A percentile compares a stretch with the other conserved stretches of the same genome.
Conservation (phyloP, 2,329 filamentous ascomycete genomes). For the Calonectria henricotiae region DNA sequence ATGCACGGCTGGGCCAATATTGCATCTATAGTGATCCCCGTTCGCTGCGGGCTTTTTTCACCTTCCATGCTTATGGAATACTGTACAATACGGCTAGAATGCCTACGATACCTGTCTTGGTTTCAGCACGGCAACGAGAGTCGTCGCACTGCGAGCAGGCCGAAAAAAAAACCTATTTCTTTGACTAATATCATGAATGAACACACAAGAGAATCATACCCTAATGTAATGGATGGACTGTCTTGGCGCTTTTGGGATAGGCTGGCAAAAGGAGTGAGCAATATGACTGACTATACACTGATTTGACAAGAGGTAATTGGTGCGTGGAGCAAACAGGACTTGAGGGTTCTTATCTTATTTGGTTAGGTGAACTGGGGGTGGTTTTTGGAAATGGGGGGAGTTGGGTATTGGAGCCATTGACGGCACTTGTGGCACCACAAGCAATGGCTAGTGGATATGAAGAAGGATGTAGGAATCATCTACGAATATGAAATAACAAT, state of each 20-base stretch:
- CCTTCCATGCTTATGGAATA: constrained; percentile 31
- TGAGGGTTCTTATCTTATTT: constrained; percentile 12
- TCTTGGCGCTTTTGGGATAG: constrained; percentile 49
- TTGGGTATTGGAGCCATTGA: constrained; percentile 1
- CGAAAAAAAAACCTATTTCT: constrained; percentile 30
- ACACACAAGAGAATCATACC: constrained; percentile 48
- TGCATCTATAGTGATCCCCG: constrained; percentile 44
- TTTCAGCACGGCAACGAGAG: constrained; percentile 30
- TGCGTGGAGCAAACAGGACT: constrained; percentile 8
- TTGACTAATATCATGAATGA: constrained; percentile 48
- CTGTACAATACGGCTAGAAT: constrained; percentile 48
- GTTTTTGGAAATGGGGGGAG: background rate
- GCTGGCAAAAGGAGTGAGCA: constrained; percentile 25
- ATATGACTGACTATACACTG: constrained; percentile 28
- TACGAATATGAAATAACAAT: constrained; percentile 24
- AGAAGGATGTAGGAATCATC: constrained; percentile 12
- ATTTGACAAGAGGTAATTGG: constrained; percentile 19
- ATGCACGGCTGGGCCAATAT: constrained; percentile 22
- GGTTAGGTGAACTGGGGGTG: background rate
- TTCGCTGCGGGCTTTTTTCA: constrained; percentile 17
- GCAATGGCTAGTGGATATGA: constrained; percentile 20
- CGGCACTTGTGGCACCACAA: background rate
- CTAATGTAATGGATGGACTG: constrained; percentile 54
- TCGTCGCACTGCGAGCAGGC: constrained; percentile 39
- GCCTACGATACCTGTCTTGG: constrained; percentile 22